phyloP scores from a whole-genome alignment of 2,329 filamentous ascomycete genomes.

The Ceratocystis variospora region DNA sequence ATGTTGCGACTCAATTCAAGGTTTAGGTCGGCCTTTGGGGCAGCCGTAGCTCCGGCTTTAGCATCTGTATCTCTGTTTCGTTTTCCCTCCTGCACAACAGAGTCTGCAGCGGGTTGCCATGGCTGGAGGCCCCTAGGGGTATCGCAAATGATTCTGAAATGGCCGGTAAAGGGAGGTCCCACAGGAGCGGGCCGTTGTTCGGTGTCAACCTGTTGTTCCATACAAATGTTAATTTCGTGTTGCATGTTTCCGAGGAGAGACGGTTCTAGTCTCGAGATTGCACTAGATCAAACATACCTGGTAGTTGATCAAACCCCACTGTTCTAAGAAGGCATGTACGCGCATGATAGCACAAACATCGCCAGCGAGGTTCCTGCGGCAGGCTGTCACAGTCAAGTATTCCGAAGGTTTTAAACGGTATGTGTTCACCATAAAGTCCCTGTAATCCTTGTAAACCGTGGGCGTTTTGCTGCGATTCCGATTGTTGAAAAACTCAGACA shows the following conservation, averaged over 20 bases:
- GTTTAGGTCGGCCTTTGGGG: slow-evolving; percentile 68
- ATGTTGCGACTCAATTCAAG: slow-evolving; percentile 91
- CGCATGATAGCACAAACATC: slow-evolving; percentile 99
- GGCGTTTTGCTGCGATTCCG: slow-evolving; percentile 96
- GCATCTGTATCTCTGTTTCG: slow-evolving; percentile 55
- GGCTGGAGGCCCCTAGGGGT: slow-evolving; percentile 89
- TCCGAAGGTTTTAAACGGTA: slow-evolving; percentile 92
- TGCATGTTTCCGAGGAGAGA: background rate
- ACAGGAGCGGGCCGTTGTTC: slow-evolving; percentile 91
- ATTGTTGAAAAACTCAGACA: slow-evolving; percentile 97
- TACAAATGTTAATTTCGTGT: background rate
- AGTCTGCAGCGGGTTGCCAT: slow-evolving; percentile 79
- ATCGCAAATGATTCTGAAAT: slow-evolving; percentile 92
- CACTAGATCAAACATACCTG: slow-evolving; percentile 46
- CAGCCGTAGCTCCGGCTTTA: slow-evolving; percentile 51
- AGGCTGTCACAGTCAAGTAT: slow-evolving; percentile 94
- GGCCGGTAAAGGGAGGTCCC: slow-evolving; percentile 89
- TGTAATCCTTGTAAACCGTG: slow-evolving; percentile 95
- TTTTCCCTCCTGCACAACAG: slow-evolving; percentile 49
- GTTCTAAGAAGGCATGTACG: slow-evolving; percentile 92
- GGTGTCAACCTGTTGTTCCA: slow-evolving; percentile 62
- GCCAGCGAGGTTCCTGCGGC: slow-evolving; percentile 82
- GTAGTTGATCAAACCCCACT: slow-evolving; percentile 98
- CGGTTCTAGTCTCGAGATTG: background rate
- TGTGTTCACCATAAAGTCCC: slow-evolving; percentile 99